Evolutionary conservation across 192 early-diverging fungal species (phyloP).

Genomic region (Kickxella alabastrina): DNA sequence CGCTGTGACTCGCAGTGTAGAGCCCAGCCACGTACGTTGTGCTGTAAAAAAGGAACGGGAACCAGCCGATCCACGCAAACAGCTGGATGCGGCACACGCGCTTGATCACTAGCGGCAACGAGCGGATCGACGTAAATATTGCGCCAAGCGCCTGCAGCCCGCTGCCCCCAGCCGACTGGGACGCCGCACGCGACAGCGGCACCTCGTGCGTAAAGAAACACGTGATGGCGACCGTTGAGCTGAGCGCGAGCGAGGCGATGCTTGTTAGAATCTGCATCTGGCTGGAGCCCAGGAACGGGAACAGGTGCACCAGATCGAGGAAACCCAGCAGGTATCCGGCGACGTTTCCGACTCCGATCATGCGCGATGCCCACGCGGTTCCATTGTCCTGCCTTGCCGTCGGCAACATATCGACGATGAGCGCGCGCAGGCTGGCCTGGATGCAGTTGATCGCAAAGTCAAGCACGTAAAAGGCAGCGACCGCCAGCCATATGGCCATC

Average conservation of each 20-base stretch:
- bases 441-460: constrained; percentile 94
- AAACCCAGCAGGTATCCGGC: constrained; percentile 84
- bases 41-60: constrained; percentile 93
- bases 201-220: constrained; percentile 63
- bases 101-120: constrained; percentile 68
- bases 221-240: constrained; percentile 55
- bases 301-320: constrained; percentile 64
- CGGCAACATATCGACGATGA: constrained; percentile 82
- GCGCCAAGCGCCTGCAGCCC: constrained; percentile 38
- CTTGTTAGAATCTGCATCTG: constrained; percentile 81
- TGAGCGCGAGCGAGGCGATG: constrained; percentile 65
- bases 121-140: constrained; percentile 48
- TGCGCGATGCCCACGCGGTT: constrained; percentile 82
- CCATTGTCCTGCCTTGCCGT: constrained; percentile 74
- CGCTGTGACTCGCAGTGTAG: constrained; percentile 18
- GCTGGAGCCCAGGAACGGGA: constrained; percentile 65
- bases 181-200: constrained; percentile 15
- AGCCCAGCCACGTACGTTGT: constrained; percentile 50
- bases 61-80: constrained; percentile 96
- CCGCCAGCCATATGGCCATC: constrained; percentile 64
- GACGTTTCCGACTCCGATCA: constrained; percentile 80
- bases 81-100: constrained; percentile 85
- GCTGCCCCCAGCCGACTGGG: constrained; percentile 21
- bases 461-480: constrained; percentile 80
- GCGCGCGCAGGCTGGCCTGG: constrained; percentile 74